Conservation (phyloP, 176 grass and related monocot species). For the Carex parvula region DNA sequence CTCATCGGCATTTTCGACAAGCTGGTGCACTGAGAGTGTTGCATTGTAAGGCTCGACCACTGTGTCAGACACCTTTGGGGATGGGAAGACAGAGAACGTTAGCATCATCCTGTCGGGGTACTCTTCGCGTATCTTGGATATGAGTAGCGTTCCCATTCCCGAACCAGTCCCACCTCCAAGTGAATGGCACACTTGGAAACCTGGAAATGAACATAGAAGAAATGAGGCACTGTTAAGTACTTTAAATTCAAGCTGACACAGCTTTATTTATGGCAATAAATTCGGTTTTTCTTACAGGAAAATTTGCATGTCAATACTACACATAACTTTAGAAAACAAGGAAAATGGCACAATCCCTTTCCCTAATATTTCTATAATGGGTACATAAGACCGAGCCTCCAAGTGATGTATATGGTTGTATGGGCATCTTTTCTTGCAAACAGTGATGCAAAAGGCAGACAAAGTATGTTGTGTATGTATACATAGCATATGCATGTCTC, state of each 20-base stretch:
- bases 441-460: background rate
- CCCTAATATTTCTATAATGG: background rate
- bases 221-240: background rate
- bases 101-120: constrained; percentile 94
- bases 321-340: background rate
- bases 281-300: background rate
- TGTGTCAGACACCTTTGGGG: constrained; percentile 78
- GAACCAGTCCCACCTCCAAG: constrained; percentile 76
- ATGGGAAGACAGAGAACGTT: constrained; percentile 86
- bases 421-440: background rate
- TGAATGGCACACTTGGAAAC: constrained; percentile 85
- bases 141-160: constrained; percentile 77
- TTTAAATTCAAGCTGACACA: background rate
- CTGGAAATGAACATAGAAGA: constrained; percentile 29
- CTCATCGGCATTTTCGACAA: constrained; percentile 82
- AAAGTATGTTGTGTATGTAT: background rate
- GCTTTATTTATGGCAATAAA: background rate
- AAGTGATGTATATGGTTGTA: background rate
- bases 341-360: background rate
- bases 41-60: constrained; percentile 85
- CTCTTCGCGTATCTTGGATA: constrained; percentile 85
- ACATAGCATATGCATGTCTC: no score
- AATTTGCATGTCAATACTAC: background rate
- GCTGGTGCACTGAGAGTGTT: constrained; percentile 78
- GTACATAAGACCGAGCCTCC: background rate